phyloP scores from a whole-genome alignment of 257 asterid genomes.

The Gentiana macrophylla region DNA sequence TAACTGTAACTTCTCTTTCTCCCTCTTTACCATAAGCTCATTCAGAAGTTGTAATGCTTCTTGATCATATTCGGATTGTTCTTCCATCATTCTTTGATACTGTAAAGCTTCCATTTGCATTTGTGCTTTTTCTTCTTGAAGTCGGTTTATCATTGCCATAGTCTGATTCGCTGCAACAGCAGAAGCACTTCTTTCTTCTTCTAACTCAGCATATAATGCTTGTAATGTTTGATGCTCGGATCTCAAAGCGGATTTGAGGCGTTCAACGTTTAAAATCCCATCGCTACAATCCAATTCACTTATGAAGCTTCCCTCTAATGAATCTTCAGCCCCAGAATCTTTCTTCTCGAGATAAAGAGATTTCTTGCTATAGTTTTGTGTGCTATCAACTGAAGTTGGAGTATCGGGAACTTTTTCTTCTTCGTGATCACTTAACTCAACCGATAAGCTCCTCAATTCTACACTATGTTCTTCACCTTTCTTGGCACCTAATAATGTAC shows the following conservation, averaged over 20 bases:
- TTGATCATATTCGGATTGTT: constrained; percentile 93
- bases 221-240: constrained; percentile 67
- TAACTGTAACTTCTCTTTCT: constrained; percentile 79
- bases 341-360: constrained; percentile 49
- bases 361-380: constrained; percentile 54
- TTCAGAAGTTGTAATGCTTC: constrained; percentile 92
- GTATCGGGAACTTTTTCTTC: constrained; percentile 81
- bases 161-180: constrained; percentile 93
- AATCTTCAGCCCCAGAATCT: constrained; percentile 63
- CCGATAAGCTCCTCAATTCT: constrained; percentile 28
- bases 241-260: constrained; percentile 51
- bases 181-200: constrained; percentile 94
- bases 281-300: constrained; percentile 74
- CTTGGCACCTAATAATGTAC: constrained; percentile 26
- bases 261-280: constrained; percentile 47
- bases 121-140: constrained; percentile 95
- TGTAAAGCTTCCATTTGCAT: constrained; percentile 99
- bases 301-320: constrained; percentile 76
- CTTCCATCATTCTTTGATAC: constrained; percentile 99
- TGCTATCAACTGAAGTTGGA: constrained; percentile 56
- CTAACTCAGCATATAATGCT: constrained; percentile 64
- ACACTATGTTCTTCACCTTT: constrained; percentile 30
- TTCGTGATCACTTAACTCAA: constrained; percentile 34
- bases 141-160: constrained; percentile 94
- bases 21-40: constrained; percentile 88